Conservation (phyloP, 208 protist genomes). For the Leishmania tarentolae region DNA sequence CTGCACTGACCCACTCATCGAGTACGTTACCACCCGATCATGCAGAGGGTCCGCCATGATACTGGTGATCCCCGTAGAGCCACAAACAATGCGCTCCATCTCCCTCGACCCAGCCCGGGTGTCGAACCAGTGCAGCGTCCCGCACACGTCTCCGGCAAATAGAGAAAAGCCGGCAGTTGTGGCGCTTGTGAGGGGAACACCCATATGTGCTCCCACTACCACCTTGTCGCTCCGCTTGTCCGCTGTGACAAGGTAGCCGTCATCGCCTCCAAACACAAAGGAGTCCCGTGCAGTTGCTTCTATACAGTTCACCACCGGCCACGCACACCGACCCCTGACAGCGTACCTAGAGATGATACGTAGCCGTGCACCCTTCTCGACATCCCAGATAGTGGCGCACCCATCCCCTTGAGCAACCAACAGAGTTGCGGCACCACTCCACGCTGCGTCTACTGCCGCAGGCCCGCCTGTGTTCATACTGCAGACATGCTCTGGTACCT, state of each 20-base stretch:
- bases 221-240: conserved; percentile 30
- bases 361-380: conserved; percentile 48
- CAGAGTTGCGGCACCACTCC: conserved; percentile 42
- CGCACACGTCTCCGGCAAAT: conserved; percentile 73
- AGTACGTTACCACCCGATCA: conserved; percentile 47
- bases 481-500: conserved; percentile 52
- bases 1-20: conserved; percentile 46
- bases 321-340: conserved; percentile 44
- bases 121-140: conserved; percentile 71
- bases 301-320: conserved; percentile 84
- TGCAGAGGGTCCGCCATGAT: conserved; percentile 19
- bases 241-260: conserved; percentile 66
- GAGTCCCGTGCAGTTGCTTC: conserved; percentile 10
- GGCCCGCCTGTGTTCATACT: conserved; percentile 60
- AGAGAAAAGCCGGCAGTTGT: conserved; percentile 44
- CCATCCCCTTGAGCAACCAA: conserved; percentile 75
- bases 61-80: conserved; percentile 37
- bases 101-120: conserved; percentile 36
- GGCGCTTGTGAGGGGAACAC: conserved; percentile 60
- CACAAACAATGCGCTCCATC: conserved; percentile 42
- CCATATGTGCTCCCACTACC: conserved; percentile 33
- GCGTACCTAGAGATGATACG: conserved; percentile 38
- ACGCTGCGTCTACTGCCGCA: conserved; percentile 55
- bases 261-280: conserved; percentile 72
- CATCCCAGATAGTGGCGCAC: conserved; percentile 61